phyloP scores from a whole-genome alignment of 345 rosid species.

The Erodium maritimum region DNA sequence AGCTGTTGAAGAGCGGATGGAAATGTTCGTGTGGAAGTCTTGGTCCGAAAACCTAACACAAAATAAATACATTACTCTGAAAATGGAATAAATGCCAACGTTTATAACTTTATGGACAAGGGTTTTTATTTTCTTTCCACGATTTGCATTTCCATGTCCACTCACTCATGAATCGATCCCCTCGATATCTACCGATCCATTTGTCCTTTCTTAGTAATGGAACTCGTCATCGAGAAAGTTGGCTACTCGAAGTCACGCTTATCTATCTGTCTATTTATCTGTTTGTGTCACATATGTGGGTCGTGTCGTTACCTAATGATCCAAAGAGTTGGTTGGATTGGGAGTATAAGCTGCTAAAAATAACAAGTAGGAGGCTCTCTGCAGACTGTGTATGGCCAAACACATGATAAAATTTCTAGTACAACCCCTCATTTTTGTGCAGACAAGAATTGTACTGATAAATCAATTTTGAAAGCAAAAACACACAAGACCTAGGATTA shows the following conservation, averaged over 20 bases:
- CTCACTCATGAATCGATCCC: background rate
- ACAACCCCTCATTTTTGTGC: too few relatives aligned
- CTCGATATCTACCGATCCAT: background rate
- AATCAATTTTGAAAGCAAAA: background rate
- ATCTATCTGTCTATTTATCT: too few relatives aligned
- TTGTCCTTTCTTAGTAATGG: constrained; percentile 19
- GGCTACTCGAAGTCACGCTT: too few relatives aligned
- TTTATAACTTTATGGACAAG: constrained; percentile 4
- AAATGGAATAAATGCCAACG: constrained; percentile 9
- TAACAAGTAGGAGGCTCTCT: too few relatives aligned
- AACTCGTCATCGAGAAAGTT: too few relatives aligned
- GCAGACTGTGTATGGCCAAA: background rate
- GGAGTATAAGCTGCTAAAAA: background rate
- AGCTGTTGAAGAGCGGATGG: constrained; percentile 42
- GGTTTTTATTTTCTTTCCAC: background rate
- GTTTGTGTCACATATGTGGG: too few relatives aligned
- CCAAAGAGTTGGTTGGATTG: background rate
- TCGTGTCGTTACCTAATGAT: too few relatives aligned
- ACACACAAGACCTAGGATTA: too few relatives aligned
- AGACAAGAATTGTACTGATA: too few relatives aligned
- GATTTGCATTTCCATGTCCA: too few relatives aligned
- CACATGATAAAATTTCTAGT: background rate
- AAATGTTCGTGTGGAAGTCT: constrained; percentile 18
- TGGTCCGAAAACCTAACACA: constrained; percentile 16
- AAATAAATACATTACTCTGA: constrained; percentile 1